Base-by-base conservation (phyloP, 1,284 basidiomycete genomes). In the Trichosporon sp. region DNA sequence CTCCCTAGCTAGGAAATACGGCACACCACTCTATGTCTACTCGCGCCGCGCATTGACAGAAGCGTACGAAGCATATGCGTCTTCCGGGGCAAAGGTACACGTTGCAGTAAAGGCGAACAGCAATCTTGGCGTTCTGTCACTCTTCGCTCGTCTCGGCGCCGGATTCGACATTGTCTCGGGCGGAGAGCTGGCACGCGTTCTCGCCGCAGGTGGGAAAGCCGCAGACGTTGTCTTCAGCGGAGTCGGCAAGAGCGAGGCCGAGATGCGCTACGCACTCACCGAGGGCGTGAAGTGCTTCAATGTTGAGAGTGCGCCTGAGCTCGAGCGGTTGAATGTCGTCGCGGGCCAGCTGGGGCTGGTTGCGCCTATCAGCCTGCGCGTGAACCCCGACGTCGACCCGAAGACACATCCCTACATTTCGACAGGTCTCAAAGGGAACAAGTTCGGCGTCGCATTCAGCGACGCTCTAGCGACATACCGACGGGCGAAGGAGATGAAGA, bases 211-310 rank as follows among this genome's bases (percentile, higher is more conserved):
- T 14, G 63, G 63, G 2, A 16, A 32, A 11, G 59, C 63, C 0
- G 6, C 16, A 1, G 56, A 64, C 34, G 33, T 33, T 2, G 63
- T 64, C 6, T 64, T 64, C 63, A 58, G 56, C 2, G 63, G 63
- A n/a, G 63, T 61, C 13, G 63, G 63, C 19, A 64, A 64, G 46
- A 44, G 11, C 6, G 44, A 19, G 5, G 56, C 19, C 27, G 63
- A 64, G 46, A 64, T 64, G 63, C 44, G 40, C 4, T 29, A 19
- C 5, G 63, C 63, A 2, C 59, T 64, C 5, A 9, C 11, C 2
- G 63, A 56, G 5, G 63, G 63, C 6, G 63, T 64, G 27, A 64
- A 64, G 56, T 64, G 63, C 34, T 64, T 64, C 63, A 64, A 64
- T 56, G 63, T 64, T 59, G 63, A 64, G 63, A 58, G 54, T 14